Evolutionary conservation across 345 rosid species (phyloP), one percentile per base, ranked within the genome.

Genomic region (Balakata baccata): DNA sequence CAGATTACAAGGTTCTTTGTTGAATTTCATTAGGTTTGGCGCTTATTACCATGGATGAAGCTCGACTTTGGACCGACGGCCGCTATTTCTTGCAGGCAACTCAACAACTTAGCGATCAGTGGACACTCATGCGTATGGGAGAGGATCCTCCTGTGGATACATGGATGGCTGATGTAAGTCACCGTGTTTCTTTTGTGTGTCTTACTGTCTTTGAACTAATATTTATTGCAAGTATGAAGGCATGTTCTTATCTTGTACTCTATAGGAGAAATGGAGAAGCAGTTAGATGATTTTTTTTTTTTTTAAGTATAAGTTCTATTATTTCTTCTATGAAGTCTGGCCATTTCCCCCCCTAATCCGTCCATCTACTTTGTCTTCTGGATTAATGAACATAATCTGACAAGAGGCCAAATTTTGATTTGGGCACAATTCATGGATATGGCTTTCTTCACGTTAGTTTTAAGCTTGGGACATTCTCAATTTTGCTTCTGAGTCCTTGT

Each of bases 111-210:
- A 89, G 90, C 58, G 81, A 85, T 52, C 87, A 89, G 38, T 95
- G 99, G 98, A 84, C 78, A 53, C 87, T 95, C 14, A 95, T 95
- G 99, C 96, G 99, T 41, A 83, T 91, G 43, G 96, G 93, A 74
- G 99, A 92, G 85, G 99, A 91, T 70, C 94, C 94, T 72, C 71
- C 88, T 62, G 84, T 92, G 13, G 97, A 92, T 59, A 73, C 78
- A 51, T 92, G 99, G 99, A 87, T 91, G 87, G 83, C 87, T 56
- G 91, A 91, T 63, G 99, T 92, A 76, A 86, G 92, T 81, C 41
- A 53, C 39, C 45, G 13, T 66, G 50, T 22, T 52, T 49, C 12
- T 11, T 25, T 69, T 45, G 67, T 47, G 17, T 39, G 61, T 22
- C n/a, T n/a, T n/a, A n/a, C n/a, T n/a, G n/a, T n/a, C 23, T 50